A percentile compares a stretch with the other conserved stretches of the same genome.
phyloP scores from a whole-genome alignment of 805 yeast genomes.

The Metschnikowia borealis region DNA sequence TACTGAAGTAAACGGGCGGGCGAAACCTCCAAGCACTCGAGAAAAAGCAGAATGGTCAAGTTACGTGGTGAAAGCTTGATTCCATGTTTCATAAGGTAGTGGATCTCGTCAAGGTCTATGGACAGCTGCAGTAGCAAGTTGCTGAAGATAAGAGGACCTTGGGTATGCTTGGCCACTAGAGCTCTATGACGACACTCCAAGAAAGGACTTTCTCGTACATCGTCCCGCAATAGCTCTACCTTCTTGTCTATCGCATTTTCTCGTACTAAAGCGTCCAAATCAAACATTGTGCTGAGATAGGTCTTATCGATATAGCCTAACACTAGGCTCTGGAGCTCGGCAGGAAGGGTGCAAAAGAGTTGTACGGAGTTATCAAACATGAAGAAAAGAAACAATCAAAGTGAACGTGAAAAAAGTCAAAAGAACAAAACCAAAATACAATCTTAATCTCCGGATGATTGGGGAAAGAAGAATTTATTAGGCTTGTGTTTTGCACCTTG shows the following conservation, averaged over 20 bases:
- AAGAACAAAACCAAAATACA: background rate
- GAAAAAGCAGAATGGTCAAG: slow-evolving; percentile 5
- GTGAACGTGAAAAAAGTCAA: background rate
- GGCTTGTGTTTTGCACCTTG: background rate
- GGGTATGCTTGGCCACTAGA: slow-evolving; percentile 11
- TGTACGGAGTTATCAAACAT: slow-evolving; percentile 6
- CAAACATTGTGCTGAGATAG: slow-evolving; percentile 17
- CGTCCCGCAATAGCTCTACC: background rate
- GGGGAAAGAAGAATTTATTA: background rate
- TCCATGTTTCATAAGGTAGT: slow-evolving; percentile 16
- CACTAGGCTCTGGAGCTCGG: slow-evolving; percentile 16
- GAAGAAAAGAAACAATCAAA: too few relatives aligned
- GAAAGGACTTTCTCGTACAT: background rate
- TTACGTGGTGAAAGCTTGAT: slow-evolving; percentile 4
- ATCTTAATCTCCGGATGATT: background rate
- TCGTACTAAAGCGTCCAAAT: slow-evolving; percentile 6
- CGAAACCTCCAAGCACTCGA: slow-evolving; percentile 8
- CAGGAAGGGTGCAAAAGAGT: slow-evolving; percentile 15
- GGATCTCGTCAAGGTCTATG: slow-evolving; percentile 13
- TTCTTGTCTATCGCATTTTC: too few relatives aligned
- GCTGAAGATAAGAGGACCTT: slow-evolving; percentile 11
- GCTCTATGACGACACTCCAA: slow-evolving; percentile 14
- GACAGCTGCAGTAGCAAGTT: slow-evolving; percentile 8
- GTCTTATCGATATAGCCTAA: slow-evolving; percentile 13
- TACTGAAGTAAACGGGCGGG: slow-evolving; percentile 11